These are phyloP conservation scores for Rhynchospora pubera DNA, from an alignment of 176 grass and related monocot genomes.

Conservation along the genomic window DNA sequence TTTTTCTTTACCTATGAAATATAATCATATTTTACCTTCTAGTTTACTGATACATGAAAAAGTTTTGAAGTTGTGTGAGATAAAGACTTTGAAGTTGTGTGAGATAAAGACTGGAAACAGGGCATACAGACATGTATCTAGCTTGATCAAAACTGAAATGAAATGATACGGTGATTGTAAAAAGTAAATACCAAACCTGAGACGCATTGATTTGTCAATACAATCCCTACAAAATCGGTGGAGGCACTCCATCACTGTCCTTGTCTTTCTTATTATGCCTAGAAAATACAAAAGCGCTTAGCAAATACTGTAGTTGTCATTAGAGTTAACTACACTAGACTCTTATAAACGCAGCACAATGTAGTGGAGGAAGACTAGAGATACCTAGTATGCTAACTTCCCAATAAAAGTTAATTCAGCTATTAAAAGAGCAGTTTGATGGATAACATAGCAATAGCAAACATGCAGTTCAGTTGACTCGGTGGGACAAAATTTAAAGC, in stretches of 20 bases:
- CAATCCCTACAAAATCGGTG: constrained; percentile 85
- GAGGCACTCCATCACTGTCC: constrained; percentile 83
- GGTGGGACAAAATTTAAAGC: not conserved
- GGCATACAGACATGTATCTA: not conserved
- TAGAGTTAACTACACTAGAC: not conserved
- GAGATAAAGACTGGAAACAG: not conserved
- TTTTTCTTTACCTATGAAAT: not conserved
- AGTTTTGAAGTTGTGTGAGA: not conserved
- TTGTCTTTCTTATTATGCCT: constrained; percentile 84
- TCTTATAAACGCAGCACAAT: not conserved
- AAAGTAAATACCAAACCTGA: constrained; percentile 38
- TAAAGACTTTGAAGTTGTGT: too few relatives aligned
- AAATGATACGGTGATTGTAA: not conserved
- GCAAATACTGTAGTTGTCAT: not conserved
- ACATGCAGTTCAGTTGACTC: not conserved
- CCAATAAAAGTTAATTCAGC: not conserved
- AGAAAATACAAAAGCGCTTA: constrained; percentile 8
- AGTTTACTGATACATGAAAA: not conserved
- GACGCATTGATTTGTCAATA: constrained; percentile 88
- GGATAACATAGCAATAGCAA: not conserved
- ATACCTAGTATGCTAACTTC: not conserved
- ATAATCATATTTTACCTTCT: not conserved
- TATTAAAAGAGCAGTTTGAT: not conserved
- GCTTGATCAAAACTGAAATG: not conserved
- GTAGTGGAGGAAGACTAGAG: not conserved